Base-by-base conservation (phyloP, 2,329 filamentous ascomycete genomes). In the Coniochaeta prunicola region DNA sequence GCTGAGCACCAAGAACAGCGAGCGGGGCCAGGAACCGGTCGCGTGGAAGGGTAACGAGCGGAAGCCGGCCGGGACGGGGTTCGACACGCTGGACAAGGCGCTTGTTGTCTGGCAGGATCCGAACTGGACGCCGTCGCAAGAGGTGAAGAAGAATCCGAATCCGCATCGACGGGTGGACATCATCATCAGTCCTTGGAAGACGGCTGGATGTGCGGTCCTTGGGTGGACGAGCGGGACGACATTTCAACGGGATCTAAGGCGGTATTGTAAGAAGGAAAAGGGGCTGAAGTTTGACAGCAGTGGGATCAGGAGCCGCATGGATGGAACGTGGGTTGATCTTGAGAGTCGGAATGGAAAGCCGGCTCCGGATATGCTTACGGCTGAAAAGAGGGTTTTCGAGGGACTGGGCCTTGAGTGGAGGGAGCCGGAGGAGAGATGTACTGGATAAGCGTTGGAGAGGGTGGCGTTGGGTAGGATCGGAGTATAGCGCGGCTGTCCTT, bases 161-260 rank as follows among this genome's bases (percentile, higher is more conserved):
- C 80, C 82, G 0, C 93, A 96, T 69, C 84, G 92, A 21, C 81
- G 93, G 53, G 92, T 97, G 1, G 93, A 97, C 69, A 96, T 97
- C 59, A 93, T 97, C 64, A 79, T 97, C 61, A 86, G 85, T 24
- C 91, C 92, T 0, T 97, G 93, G 90, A 87, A 86, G 59, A 96
- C 91, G 0, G 86, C 90, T 0, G 93, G 94, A 0, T 97, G 92
- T 65, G 93, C 92, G 0, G 81, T 97, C 4, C 75, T 93, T 19
- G 92, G 92, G 1, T 97, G 93, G 94, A 88, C 84, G 17, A 90
- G 92, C 0, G 93, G 87, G 1, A 96, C 88, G 0, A 97, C 92
- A 0, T 97, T 97, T 65, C 85, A 97, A 76, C 80, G 93, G 26
- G 94, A 97, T 71, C 70, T 97, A 58, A 79, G 93, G 42, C 77